Percentiles rank a stretch among this genome's conserved stretches.
These are phyloP conservation scores for Eremothecium gossypii DNA, from an alignment of 1,139 yeast species.

Conservation along the genomic window DNA sequence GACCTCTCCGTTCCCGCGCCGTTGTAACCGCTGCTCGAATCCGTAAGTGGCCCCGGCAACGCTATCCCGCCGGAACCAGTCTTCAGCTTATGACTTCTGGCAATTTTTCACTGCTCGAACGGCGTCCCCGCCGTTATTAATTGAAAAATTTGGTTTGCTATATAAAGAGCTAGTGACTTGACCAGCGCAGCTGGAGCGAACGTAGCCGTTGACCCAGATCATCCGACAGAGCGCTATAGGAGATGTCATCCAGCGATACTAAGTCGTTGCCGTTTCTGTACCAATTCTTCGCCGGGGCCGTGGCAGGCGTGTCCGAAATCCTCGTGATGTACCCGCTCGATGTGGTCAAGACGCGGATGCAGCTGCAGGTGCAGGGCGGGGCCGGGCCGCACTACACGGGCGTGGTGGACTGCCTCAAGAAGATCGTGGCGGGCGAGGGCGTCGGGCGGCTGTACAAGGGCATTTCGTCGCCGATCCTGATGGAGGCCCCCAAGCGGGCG, in stretches of 20 bases:
- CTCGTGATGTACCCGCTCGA: slow-evolving; percentile 96
- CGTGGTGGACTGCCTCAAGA: slow-evolving; percentile 71
- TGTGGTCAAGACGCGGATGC: slow-evolving; percentile 96
- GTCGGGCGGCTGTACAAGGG: slow-evolving; percentile 79
- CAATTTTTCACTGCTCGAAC: too few species aligned
- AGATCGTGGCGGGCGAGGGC: slow-evolving; percentile 84
- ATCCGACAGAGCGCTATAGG: neutral
- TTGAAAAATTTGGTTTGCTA: neutral
- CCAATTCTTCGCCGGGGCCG: slow-evolving; percentile 91
- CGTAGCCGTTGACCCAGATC: neutral
- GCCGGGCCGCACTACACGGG: slow-evolving; percentile 53
- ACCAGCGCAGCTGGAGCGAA: too few species aligned
- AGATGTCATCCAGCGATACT: slow-evolving; percentile 10
- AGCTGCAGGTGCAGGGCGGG: slow-evolving; percentile 57
- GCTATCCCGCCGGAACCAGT: too few species aligned
- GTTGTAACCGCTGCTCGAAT: too few species aligned
- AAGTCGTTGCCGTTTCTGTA: slow-evolving; percentile 71
- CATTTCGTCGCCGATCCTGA: slow-evolving; percentile 87
- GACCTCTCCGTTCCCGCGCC: too few species aligned
- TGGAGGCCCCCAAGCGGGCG: slow-evolving; percentile 99
- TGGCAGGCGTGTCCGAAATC: slow-evolving; percentile 97
- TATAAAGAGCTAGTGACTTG: neutral
- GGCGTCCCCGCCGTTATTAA: too few species aligned
- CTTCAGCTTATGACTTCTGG: too few species aligned
- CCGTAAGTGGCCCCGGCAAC: too few species aligned